Evolutionary conservation across 2,329 filamentous ascomycete species (phyloP).

Genomic region (Arthroderma sp.): DNA sequence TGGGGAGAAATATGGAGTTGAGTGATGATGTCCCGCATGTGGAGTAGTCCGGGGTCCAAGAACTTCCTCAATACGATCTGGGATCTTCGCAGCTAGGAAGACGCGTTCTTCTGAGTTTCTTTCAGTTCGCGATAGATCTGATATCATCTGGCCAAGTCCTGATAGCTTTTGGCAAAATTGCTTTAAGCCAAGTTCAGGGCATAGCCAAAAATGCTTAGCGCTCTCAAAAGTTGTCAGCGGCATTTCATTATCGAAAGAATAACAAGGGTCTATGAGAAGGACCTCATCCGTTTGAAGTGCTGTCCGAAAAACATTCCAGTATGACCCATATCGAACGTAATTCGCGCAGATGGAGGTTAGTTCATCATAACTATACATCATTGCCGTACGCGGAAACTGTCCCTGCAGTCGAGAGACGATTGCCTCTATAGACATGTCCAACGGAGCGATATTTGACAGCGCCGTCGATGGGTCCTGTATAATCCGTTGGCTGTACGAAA

Average conservation of each 20-base stretch:
- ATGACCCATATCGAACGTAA: conserved; percentile 11
- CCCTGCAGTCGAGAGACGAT: conserved; percentile 10
- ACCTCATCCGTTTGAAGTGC: conserved; percentile 11
- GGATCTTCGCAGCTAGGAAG: conserved; percentile 11
- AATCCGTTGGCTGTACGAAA: conserved; percentile 10
- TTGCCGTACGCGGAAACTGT: conserved; percentile 8
- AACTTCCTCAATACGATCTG: conserved; percentile 12
- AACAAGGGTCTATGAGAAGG: conserved; percentile 11
- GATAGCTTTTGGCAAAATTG: conserved; percentile 13
- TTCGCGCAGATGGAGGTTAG: conserved; percentile 8
- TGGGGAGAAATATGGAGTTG: conserved; percentile 4
- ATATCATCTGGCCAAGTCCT: conserved; percentile 12
- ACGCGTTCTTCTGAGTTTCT: conserved; percentile 8
- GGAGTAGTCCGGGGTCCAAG: conserved; percentile 7
- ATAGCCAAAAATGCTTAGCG: conserved; percentile 11
- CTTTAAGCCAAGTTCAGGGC: conserved; percentile 9
- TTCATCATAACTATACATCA: conserved; percentile 10
- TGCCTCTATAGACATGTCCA: conserved; percentile 7
- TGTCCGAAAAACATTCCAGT: conserved; percentile 10
- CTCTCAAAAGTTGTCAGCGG: conserved; percentile 12
- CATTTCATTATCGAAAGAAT: conserved; percentile 11
- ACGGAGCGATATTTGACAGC: neutral
- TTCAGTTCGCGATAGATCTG: conserved; percentile 9
- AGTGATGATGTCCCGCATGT: conserved; percentile 1
- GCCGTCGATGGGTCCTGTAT: conserved; percentile 7